Base-by-base conservation (phyloP, 495 filamentous ascomycete genomes). In the Aspergillus coremiiformis region DNA sequence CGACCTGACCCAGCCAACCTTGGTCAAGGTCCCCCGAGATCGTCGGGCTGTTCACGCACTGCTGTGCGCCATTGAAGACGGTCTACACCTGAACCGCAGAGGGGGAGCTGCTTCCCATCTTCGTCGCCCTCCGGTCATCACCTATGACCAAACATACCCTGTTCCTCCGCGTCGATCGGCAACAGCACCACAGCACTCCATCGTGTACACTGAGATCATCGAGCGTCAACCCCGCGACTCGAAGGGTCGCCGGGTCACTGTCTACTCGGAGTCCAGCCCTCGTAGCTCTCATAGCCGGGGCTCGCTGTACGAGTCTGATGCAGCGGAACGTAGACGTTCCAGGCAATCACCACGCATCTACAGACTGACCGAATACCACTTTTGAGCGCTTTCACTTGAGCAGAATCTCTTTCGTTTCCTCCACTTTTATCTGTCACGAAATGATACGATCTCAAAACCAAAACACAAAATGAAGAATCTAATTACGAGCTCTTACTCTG, bases 1-100 rank as follows among this genome's bases (percentile, higher is more conserved):
- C 12, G 75, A 78, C 21, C 59, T 49, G 47, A 66, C 66, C 60
- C 65, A 72, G 49, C 57, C 65, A 0, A 72, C 66, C 7, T 66
- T 76, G 5, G 68, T 81, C 48, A 75, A 78, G 59, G 72, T 80
- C 20, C 77, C 77, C 2, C 61, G 64, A 8, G 63, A 70, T 33
- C 70, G 62, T 46, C 49, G 39, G 17, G 64, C 59, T 5, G 69
- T 70, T 24, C 73, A 70, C n/a, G 62, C 56, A 5, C 61, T 81
- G 12, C 67, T 81, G 1, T 61, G 69, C 12, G 75, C 76, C 1
- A 64, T 80, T 35, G 74, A 77, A 32, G 60, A 70, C 7, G 78
- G 78, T 11, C 49, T 79, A 29, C 62, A 64, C 20, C 55, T 78
- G 10, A 63, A 62, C 19, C 65, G 57, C 23, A 58, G 60, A 42